Base-by-base conservation (phyloP, 2,329 filamentous ascomycete species). In the Fusarium sp. region DNA sequence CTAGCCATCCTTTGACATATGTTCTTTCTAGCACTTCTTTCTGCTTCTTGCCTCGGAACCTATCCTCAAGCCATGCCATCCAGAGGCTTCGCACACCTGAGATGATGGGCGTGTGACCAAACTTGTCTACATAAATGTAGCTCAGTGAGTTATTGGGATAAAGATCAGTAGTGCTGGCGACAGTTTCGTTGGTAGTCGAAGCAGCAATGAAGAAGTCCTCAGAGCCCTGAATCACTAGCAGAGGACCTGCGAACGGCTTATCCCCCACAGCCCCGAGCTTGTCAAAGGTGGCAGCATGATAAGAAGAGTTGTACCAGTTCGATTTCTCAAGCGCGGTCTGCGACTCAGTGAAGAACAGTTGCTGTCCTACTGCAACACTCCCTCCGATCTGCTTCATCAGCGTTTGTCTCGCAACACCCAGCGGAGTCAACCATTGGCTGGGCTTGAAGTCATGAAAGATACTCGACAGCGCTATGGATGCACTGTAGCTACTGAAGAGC, bases 381-480 rank as follows among this genome's bases (percentile, higher is more conserved):
- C 66, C 75, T 18, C 68, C 32, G 6, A 72, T 41, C 7, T 73
- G n/a, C 9, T 28, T 55, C 20, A 67, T 35, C 20, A 75, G n/a
- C 36, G 61, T 28, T 0, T 44, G 42, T 7, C 73, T 63, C 2
- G 36, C 59, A 10, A 75, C 42, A 8, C 70, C 75, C 4, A 74
- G 26, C 11, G 66, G 63, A 0, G 60, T 66, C 5, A 77, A 28
- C 75, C 75, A 77, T 14, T 72, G 57, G 10, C 56, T 58, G 1
- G 73, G 67, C 6, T 44, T 48, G 48, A 76, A 77, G 15, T 56
- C 45, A 0, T 47, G 48, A n/a, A 72, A 77, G 39, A 75, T 58
- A 3, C 51, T 66, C 1, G 64, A 51, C 6, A 67, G 4, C 1
- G 30, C 17, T 13, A 58, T 14, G 1, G 51, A 38, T 4, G 50